Conservation (phyloP, 805 yeast species). For the Hanseniaspora occidentalis region DNA sequence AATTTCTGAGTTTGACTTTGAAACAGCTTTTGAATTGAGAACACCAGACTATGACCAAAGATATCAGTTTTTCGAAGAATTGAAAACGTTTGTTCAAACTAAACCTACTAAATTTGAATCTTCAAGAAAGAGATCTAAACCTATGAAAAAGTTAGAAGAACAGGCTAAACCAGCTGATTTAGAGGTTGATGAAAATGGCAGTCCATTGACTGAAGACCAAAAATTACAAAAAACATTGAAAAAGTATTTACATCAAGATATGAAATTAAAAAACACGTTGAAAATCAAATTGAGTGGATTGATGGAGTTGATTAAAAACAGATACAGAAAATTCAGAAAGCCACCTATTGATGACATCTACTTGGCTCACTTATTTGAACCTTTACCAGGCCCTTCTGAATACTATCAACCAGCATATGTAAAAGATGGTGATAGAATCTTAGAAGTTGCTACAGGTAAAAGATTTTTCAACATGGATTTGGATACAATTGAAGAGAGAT, state of each 20-base stretch:
- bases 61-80: conserved; percentile 37
- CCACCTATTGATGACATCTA: conserved; percentile 75
- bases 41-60: conserved; percentile 41
- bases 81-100: conserved; percentile 44
- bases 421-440: conserved; percentile 59
- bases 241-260: conserved; percentile 46
- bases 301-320: conserved; percentile 77
- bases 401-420: conserved; percentile 30
- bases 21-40: conserved; percentile 34
- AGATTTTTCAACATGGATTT: conserved; percentile 79
- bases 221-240: conserved; percentile 32
- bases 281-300: conserved; percentile 77
- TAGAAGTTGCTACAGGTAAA: conserved; percentile 66
- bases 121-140: conserved; percentile 33
- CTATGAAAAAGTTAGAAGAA: conserved; percentile 28
- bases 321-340: conserved; percentile 83
- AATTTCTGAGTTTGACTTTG: conserved; percentile 41
- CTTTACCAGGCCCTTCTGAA: conserved; percentile 26
- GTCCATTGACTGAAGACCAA: conserved; percentile 23
- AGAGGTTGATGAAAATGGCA: conserved; percentile 16
- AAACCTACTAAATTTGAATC: conserved; percentile 66
- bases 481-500: conserved; percentile 83
- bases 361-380: conserved; percentile 68
- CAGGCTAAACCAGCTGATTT: conserved; percentile 16
- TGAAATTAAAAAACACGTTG: conserved; percentile 69